Base-by-base conservation (phyloP, 495 filamentous ascomycete species). In the Talaromyces ruber region DNA sequence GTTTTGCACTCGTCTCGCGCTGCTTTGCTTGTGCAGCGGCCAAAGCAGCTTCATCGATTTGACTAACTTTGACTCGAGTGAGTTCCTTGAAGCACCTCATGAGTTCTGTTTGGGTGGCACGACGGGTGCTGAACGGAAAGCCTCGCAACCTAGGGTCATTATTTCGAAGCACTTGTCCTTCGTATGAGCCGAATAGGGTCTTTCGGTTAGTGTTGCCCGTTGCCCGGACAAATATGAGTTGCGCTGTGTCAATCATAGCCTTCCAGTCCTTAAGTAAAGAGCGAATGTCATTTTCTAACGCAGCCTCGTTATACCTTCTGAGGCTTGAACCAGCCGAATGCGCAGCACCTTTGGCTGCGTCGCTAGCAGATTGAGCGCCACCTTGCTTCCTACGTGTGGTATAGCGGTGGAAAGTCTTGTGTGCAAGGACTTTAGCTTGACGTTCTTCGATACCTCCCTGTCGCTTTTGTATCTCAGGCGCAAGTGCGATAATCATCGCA, bases 351-450 rank as follows among this genome's bases (percentile, higher is more conserved):
- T 96, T 97, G 4, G 92, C 84, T 37, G 88, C 84, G 70, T 98
- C 94, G 70, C 89, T 98, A 26, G 94, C 86, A 6, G 92, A 93
- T 72, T 98, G 94, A 32, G 92, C 84, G 14, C 94, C 94, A 76
- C 94, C 94, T 73, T 98, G 94, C 67, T 98, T 98, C 60, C 93
- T 85, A 47, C 94, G 82, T 0, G 94, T 98, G 0, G 94, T 98
- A 68, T 98, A 98, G 26, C 95, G 84, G 71, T 98, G 94, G 74
- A 98, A 98, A 0, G 95, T 96, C 74, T 98, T 98, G 71, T 98
- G 94, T 3, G 90, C 94, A 59, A 98, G 77, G 3, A 98, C 89
- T 2, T 85, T 84, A 7, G 92, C 90, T 67, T 94, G 88, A 62
- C 89, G 84, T 58, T 93, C 89, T 64, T 91, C 79, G 2, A 85